Evolutionary conservation across 2,329 filamentous ascomycete genomes (phyloP).

Genomic region (Aspergillus nomiae): DNA sequence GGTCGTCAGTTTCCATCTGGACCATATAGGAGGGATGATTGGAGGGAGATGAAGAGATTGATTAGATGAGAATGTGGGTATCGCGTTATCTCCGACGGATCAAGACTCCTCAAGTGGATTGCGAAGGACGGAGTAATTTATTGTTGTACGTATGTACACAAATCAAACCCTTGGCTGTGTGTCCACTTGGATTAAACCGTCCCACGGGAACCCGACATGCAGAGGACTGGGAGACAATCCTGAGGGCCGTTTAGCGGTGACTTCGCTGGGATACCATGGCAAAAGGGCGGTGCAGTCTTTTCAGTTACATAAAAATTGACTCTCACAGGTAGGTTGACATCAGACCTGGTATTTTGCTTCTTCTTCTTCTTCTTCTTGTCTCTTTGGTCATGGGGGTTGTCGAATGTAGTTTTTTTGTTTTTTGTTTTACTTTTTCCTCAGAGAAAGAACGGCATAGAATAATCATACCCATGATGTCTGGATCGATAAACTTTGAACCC

Average conservation of each 20-base stretch:
- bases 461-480: not conserved
- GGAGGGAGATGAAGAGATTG: slow-evolving; percentile 23
- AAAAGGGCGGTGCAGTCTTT: not conserved
- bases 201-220: not conserved
- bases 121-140: slow-evolving; percentile 2
- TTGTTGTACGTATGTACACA: not conserved
- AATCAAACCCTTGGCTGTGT: slow-evolving; percentile 6
- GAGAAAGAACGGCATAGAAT: not conserved
- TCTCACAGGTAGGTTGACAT: not conserved
- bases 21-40: not conserved
- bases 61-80: slow-evolving; percentile 29
- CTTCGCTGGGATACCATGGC: not conserved
- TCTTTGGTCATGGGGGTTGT: too few relatives aligned
- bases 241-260: not conserved
- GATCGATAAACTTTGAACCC: not conserved
- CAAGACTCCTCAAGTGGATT: slow-evolving; percentile 10
- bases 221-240: not conserved
- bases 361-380: not conserved
- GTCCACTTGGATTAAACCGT: slow-evolving; percentile 2
- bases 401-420: too few relatives aligned
- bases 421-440: not conserved
- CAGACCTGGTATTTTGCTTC: too few relatives aligned
- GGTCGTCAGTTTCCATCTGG: not conserved
- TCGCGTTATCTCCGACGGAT: slow-evolving; percentile 20
- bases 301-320: slow-evolving; percentile 6